These are phyloP conservation scores for Nothopassalora personata DNA, from an alignment of 2,329 filamentous ascomycete genomes.

Conservation along the genomic window DNA sequence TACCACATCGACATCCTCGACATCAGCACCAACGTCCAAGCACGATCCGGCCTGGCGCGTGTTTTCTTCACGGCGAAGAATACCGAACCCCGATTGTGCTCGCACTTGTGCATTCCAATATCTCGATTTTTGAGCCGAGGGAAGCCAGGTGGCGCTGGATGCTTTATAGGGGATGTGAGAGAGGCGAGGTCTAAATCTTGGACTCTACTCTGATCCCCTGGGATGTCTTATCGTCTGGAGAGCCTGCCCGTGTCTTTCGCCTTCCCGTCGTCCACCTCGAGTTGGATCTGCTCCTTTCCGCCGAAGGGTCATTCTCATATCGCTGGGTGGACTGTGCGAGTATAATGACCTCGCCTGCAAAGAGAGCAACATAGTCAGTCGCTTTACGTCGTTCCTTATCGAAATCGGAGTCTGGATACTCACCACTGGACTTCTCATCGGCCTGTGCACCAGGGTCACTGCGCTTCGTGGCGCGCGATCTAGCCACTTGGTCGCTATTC, in stretches of 20 bases:
- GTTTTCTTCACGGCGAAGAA: neutral
- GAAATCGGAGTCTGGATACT: too few relatives aligned
- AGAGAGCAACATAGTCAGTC: too few relatives aligned
- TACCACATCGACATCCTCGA: neutral
- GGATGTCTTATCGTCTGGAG: neutral
- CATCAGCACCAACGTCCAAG: neutral
- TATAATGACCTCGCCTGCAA: neutral
- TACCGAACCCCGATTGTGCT: neutral
- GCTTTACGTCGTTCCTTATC: too few relatives aligned
- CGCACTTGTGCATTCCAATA: neutral
- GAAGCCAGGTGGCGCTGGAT: neutral
- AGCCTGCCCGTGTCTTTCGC: neutral
- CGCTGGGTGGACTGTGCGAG: neutral
- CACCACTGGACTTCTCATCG: too few relatives aligned
- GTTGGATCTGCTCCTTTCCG: neutral
- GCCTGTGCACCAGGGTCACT: too few relatives aligned
- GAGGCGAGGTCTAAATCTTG: neutral
- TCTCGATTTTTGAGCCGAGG: neutral
- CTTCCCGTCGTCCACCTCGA: neutral
- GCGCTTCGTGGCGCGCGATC: too few relatives aligned
- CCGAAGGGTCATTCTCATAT: neutral
- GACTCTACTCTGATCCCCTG: neutral
- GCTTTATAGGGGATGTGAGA: neutral
- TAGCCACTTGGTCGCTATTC: too few relatives aligned
- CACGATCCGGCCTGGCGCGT: neutral